phyloP scores from a whole-genome alignment of 2,329 filamentous ascomycete species.

The Penicillium sp. region DNA sequence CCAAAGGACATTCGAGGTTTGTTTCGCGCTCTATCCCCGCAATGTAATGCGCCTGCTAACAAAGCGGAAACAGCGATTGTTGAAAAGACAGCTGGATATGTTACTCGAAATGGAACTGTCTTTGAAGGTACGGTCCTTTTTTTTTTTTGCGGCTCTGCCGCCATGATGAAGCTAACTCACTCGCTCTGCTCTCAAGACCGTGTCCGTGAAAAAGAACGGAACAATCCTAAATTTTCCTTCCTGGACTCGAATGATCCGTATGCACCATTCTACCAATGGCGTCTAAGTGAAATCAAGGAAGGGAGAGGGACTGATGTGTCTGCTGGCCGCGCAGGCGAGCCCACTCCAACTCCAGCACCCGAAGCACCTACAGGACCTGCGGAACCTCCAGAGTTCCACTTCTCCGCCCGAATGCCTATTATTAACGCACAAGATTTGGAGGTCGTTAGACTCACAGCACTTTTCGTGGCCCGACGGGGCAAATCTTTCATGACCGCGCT shows the following conservation, averaged over 20 bases:
- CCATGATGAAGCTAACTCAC: background rate
- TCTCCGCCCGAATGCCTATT: slow-evolving; percentile 95
- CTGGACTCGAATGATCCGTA: slow-evolving; percentile 81
- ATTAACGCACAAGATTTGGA: slow-evolving; percentile 93
- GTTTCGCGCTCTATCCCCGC: slow-evolving; percentile 10
- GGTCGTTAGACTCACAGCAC: slow-evolving; percentile 74
- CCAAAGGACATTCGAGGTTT: slow-evolving; percentile 77
- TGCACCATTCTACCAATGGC: slow-evolving; percentile 87
- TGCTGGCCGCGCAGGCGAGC: slow-evolving; percentile 73
- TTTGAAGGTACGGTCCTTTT: slow-evolving; percentile 64
- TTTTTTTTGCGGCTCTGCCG: background rate
- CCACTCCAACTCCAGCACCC: slow-evolving; percentile 55
- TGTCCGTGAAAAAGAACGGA: slow-evolving; percentile 81
- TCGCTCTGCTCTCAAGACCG: slow-evolving; percentile 57
- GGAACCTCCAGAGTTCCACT: slow-evolving; percentile 84
- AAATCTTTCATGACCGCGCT: slow-evolving; percentile 89
- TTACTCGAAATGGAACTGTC: slow-evolving; percentile 67
- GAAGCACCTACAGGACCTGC: slow-evolving; percentile 81
- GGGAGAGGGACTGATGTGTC: slow-evolving; percentile 81
- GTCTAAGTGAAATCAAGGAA: slow-evolving; percentile 80
- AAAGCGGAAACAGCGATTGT: slow-evolving; percentile 62
- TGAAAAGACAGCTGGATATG: slow-evolving; percentile 94
- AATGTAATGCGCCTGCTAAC: slow-evolving; percentile 29
- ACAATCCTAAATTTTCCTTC: slow-evolving; percentile 91
- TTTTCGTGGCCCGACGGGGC: slow-evolving; percentile 92